These are phyloP conservation scores for Gastrodia elata DNA, from an alignment of 106 monocot genomes.

Conservation along the genomic window DNA sequence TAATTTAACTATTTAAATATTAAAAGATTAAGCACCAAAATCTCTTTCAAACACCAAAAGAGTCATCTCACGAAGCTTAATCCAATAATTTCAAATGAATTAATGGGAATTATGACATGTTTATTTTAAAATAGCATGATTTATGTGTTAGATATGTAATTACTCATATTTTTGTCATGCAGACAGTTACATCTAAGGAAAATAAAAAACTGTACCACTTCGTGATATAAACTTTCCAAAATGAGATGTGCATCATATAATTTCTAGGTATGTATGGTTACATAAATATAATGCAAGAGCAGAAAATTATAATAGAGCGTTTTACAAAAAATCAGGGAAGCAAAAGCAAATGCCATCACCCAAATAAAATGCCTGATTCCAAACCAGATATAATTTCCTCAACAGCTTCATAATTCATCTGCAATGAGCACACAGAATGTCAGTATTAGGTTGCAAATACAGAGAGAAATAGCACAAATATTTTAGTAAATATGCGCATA, in stretches of 20 bases:
- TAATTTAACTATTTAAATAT: no score
- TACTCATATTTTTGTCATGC: no score
- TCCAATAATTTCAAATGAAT: no score
- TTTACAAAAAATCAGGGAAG: not conserved
- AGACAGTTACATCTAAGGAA: no score
- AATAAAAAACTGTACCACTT: not conserved
- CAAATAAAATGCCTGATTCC: constrained; percentile 97
- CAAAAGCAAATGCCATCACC: constrained; percentile 27
- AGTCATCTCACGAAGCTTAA: no score
- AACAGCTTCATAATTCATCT: constrained; percentile 80
- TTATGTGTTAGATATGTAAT: no score
- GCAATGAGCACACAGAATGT: constrained; percentile 4
- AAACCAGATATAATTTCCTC: constrained; percentile 92
- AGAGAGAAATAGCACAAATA: not conserved
- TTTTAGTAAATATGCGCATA: not conserved
- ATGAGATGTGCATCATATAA: not conserved
- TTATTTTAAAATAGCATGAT: no score
- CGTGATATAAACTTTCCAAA: not conserved
- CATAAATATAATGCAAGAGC: not conserved
- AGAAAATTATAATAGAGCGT: not conserved
- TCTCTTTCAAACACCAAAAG: no score
- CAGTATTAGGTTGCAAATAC: not conserved
- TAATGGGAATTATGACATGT: no score
- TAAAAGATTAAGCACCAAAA: no score
- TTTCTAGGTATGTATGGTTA: not conserved